Percentiles rank a stretch among this genome's conserved stretches.
Conservation (phyloP, 2,329 filamentous ascomycete species). For the Ophiocordyceps unilateralis region DNA sequence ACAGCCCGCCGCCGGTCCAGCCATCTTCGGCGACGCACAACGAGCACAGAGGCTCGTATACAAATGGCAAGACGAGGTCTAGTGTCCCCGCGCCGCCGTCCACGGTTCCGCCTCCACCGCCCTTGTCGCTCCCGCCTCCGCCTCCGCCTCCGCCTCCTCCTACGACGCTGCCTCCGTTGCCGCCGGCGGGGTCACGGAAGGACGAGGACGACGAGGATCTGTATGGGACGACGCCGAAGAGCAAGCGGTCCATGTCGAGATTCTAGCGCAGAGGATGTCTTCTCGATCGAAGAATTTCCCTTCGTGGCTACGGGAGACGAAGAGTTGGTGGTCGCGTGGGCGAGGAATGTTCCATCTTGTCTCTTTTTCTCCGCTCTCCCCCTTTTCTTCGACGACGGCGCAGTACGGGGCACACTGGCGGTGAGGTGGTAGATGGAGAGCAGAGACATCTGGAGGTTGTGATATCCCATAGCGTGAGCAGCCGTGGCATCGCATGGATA, state of each 20-base stretch:
- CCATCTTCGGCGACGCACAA: constrained; percentile 8
- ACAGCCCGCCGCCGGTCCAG: constrained; percentile 8
- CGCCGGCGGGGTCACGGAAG: constrained; percentile 5
- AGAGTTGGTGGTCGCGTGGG: too few relatives aligned
- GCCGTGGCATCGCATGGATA: too few relatives aligned
- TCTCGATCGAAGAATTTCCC: neutral
- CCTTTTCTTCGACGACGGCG: too few relatives aligned
- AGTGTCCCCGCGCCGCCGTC: neutral
- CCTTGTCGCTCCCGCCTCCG: neutral
- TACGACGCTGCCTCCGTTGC: neutral
- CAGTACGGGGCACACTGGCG: too few relatives aligned
- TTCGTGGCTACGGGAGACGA: neutral
- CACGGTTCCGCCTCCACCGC: neutral
- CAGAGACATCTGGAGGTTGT: too few relatives aligned
- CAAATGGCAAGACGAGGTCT: neutral
- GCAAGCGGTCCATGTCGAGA: constrained; percentile 19
- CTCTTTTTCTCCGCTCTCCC: too few relatives aligned
- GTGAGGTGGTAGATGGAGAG: too few relatives aligned
- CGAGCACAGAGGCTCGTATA: constrained; percentile 5
- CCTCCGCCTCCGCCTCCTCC: neutral
- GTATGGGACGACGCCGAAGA: constrained; percentile 21
- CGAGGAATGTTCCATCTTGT: too few relatives aligned
- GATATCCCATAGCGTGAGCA: too few relatives aligned
- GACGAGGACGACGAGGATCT: constrained; percentile 20
- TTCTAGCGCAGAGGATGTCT: constrained; percentile 8